Conservation (phyloP, 805 yeast species). For the Martiniozyma abietophila region DNA sequence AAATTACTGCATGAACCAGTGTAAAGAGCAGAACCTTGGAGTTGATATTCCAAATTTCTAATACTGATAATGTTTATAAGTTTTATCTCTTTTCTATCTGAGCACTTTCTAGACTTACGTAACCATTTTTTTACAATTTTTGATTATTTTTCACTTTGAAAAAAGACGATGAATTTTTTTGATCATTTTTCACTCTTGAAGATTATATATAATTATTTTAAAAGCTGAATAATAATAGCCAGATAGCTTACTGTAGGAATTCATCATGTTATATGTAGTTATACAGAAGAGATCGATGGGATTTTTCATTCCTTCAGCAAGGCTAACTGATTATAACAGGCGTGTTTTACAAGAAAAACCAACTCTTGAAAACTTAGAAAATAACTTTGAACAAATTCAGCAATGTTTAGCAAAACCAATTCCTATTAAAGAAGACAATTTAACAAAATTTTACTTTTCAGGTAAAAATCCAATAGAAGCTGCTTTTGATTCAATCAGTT, state of each 20-base stretch:
- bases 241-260: background rate
- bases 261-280: background rate
- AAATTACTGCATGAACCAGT: conserved; percentile 28
- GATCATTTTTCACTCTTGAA: too few relatives aligned
- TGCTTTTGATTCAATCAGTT: background rate
- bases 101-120: too few relatives aligned
- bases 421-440: background rate
- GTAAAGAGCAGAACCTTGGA: conserved; percentile 24
- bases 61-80: too few relatives aligned
- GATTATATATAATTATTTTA: too few relatives aligned
- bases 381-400: conserved; percentile 6
- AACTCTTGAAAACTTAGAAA: conserved; percentile 5
- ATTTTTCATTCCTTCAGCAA: conserved; percentile 11
- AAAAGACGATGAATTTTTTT: background rate
- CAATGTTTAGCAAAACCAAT: conserved; percentile 1
- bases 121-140: background rate
- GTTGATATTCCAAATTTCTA: conserved; percentile 24
- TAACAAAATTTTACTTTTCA: conserved; percentile 1
- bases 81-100: too few relatives aligned
- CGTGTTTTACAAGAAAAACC: conserved; percentile 8
- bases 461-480: background rate
- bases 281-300: background rate
- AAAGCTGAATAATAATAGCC: too few relatives aligned
- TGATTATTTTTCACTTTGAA: background rate
- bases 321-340: conserved; percentile 9